phyloP scores from a whole-genome alignment of 179 eudicot species.

The Drosera spatulata region DNA sequence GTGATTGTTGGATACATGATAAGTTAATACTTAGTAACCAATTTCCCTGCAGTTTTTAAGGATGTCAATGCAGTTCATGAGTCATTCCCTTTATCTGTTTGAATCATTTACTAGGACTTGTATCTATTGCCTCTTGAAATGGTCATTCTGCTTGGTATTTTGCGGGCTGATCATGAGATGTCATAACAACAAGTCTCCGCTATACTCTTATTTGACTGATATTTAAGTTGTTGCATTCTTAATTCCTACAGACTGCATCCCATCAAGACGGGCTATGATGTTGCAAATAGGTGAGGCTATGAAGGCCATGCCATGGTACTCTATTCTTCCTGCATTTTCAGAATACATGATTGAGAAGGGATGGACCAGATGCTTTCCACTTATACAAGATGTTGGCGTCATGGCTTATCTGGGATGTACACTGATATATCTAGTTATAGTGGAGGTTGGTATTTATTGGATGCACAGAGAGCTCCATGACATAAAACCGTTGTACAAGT shows the following conservation, averaged over 20 bases:
- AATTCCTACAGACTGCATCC: conserved; percentile 53
- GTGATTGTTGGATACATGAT: too few species aligned
- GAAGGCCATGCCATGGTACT: conserved; percentile 96
- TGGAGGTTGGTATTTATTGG: conserved; percentile 87
- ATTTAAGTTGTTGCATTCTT: too few species aligned
- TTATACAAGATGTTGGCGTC: conserved; percentile 49
- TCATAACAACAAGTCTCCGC: too few species aligned
- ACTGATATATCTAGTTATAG: conserved; percentile 38
- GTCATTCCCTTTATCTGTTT: too few species aligned
- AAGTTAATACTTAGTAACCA: too few species aligned
- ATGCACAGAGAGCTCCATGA: conserved; percentile 78
- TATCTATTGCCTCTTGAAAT: too few species aligned
- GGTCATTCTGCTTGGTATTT: too few species aligned
- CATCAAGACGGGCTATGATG: conserved; percentile 56
- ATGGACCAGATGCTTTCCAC: conserved; percentile 67
- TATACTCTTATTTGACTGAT: too few species aligned
- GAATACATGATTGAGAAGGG: conserved; percentile 68
- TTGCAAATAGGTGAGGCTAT: conserved; percentile 77
- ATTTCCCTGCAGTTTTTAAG: too few species aligned
- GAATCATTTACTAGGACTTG: too few species aligned
- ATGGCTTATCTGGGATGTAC: conserved; percentile 28
- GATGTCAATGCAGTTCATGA: too few species aligned
- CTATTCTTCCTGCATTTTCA: conserved; percentile 47
- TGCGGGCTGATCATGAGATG: too few species aligned
- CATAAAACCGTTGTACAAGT: conserved; percentile 73